Base-by-base conservation (phyloP, 768 basidiomycete species). In the Solioccasus polychromus region DNA sequence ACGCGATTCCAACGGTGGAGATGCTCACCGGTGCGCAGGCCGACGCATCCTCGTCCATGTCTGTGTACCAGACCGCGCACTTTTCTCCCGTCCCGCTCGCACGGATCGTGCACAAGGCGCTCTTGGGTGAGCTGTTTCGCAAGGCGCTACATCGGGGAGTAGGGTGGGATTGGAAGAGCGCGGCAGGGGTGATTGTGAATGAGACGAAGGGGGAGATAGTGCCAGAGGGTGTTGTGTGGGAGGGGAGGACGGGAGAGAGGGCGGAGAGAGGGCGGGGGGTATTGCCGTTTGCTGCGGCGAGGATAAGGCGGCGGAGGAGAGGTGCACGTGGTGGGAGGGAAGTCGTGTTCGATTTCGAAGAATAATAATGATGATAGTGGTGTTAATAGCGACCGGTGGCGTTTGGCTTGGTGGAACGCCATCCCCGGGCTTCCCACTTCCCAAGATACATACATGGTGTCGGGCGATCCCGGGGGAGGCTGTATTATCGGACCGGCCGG, bases 121-220 rank as follows among this genome's bases (percentile, higher is more conserved):
- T 61, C 11, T 17, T 64, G 4, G 56, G 53, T 2, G 51, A 31
- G 25, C 29, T 63, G 15, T 61, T 51, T 15, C 57, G 37, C 30
- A 66, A 66, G 29, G 52, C 50, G 15, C 35, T 53, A 15, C 47
- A 42, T 18, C 48, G 52, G 2, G 32, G 34, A 15, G 22, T 28
- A 3, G 61, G 46, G 11, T 60, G 63, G 61, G 55, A 61, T 17
- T 63, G 63, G 61, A 61, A 47, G 17, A 45, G 41, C 7, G 44
- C 48, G 2, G 48, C 20, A 3, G 35, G 18, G 3, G 28, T 28
- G 11, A 65, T 65, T 15, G 0, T 65, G 18, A 35, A 40, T 22
- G 48, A 57, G 26, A 47, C 63, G 1, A 40, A 12, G 10, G 39
- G 23, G 6, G 53, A 54, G 30, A 60, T 65, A 63, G 30, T 60